Base-by-base conservation (phyloP, 176 grass and related monocot species). In the Luzula sylvatica region DNA sequence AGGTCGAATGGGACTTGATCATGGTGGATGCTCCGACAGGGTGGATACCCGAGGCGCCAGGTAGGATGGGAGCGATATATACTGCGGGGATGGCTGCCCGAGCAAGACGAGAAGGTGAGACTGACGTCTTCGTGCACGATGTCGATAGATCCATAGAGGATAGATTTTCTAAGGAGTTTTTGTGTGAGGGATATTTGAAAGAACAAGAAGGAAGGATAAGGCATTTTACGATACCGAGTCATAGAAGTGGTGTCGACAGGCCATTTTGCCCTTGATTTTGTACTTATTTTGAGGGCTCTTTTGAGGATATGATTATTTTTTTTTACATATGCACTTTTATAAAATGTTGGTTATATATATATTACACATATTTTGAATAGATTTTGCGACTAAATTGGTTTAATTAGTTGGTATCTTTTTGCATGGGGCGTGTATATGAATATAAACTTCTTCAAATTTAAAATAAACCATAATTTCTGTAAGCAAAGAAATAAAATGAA, bases 1-100 rank as follows among this genome's bases (percentile, higher is more conserved):
- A 76, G 70, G 72, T 61, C 9, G 75, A 89, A 40, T 89, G 85
- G 85, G 85, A 89, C 44, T 64, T 89, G 71, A 76, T 89, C 66
- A 52, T 83, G 52, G 72, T 83, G 1, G 53, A 61, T 42, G 67
- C 75, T 40, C 71, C 85, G n/a, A 89, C 86, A 0, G 86, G 86
- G 47, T 89, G 79, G 79, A 49, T 56, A 53, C 52, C 66, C 7
- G 68, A 77, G 62, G 55, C 86, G 1, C 86, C 86, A 0, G 80
- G 86, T 0, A 9, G 86, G 63, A 90, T 90, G 86, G 72, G 71
- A 3, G 85, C 85, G 1, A 24, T 88, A 15, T 88, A 88, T 75
- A 66, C 72, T 1, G 67, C 85, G 2, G 79, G 32, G 0, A 27
- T 83, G 46, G 75, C 46, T 18, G 85, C 79, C 4, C 65, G 72